Evolutionary conservation across 805 yeast genomes (phyloP), one percentile per base, ranked within the genome.

Genomic region (Lachancea sp.): DNA sequence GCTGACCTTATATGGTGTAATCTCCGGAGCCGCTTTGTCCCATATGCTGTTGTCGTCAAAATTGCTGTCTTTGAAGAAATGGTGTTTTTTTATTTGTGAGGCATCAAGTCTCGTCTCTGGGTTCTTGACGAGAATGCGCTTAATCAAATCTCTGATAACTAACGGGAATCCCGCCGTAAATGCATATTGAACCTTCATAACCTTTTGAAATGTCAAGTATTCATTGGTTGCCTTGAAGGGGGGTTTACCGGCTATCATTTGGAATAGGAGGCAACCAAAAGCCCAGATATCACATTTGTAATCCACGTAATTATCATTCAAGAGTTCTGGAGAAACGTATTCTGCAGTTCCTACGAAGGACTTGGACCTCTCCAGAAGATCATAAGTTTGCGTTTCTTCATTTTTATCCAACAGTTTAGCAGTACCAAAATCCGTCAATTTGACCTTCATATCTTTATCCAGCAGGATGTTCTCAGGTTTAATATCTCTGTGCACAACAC

Each of bases 241-340:
- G 1, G 97, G 92, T 47, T 73, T 75, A 0, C 97, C 96, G 45
- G 95, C 95, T 18, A 89, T 78, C 95, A 92, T 86, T 59, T 92
- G 97, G 61, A 84, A 92, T 0, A 92, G 62, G 6, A 92, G 90
- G 59, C 97, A 88, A 1, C 98, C 99, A 62, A 95, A 85, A 8
- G 97, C 90, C 99, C 99, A 92, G n/a, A 92, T 81, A 63, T 92
- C 99, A 37, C 96, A 84, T 1, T 97, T 88, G 51, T 78, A 80
- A 1, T 97, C 97, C 0, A 87, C 85, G 42, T 77, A 80, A 52
- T 82, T 83, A 52, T 74, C 83, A 47, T 80, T 85, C 44, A 84
- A 65, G 28, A 84, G 64, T 52, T 84, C 95, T 0, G 95, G 94
- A 0, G 89, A 80, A 5, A 83, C 89, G 51, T 83, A 83, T 51